Base-by-base conservation (phyloP, 2,329 filamentous ascomycete genomes). In the Arachnomyces sp. region DNA sequence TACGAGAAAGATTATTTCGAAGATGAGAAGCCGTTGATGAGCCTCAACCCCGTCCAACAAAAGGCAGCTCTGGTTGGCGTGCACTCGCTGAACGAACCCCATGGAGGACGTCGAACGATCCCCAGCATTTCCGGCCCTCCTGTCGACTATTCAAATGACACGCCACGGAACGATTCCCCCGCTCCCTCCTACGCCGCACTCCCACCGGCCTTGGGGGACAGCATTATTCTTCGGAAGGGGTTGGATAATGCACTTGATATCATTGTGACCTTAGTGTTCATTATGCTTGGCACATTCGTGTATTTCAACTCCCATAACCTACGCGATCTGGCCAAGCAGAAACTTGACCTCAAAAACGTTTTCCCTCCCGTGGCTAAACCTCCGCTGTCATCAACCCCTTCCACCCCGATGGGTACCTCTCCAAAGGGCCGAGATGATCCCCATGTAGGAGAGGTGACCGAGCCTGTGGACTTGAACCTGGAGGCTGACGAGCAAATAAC, bases 61-160 rank as follows among this genome's bases (percentile, higher is more conserved):
- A 71, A 73, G 8, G 72, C 77, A 40, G 78, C 72, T 2, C 64
- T 90, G 40, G 73, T 84, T 7, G 84, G 84, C n/a, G 82, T 81
- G 1, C 84, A 89, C 54, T 74, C 72, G 2, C 66, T 84, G 30
- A 74, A 77, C 25, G 64, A 65, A 17, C 55, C 56, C 2, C 63
- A 66, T n/a, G 46, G 53, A 16, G 44, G 56, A 13, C 57, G 56
- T 20, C 54, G 56, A 6, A 60, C 55, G n/a, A 60, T 71, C 14
- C 63, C 68, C 14, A 69, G 66, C 32, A 67, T 73, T 31, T 64
- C 65, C 1, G 63, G 58, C 7, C 61, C 67, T 1, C 55, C 58
- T 0, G 45, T 53, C 0, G 58, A 62, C 13, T 39, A 54, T 2
- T 52, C 58, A 8, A 64, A 67, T 38, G 61, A 63, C 33, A 61